These are phyloP conservation scores for Debaryomyces coudertii DNA, from an alignment of 1,139 yeast genomes.

Conservation along the genomic window DNA sequence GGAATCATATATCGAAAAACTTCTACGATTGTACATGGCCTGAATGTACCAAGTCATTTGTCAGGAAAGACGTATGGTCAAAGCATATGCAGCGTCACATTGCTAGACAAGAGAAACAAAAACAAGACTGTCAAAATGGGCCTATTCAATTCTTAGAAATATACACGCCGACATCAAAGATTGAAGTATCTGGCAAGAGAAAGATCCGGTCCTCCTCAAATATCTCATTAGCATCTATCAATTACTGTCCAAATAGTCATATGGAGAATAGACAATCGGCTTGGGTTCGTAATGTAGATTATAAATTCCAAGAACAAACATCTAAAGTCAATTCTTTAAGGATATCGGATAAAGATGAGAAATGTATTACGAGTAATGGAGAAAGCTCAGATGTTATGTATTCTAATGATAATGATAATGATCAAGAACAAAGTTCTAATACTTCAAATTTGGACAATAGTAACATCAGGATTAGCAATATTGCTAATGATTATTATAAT, in stretches of 20 bases:
- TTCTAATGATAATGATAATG: neutral
- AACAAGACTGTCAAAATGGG: neutral
- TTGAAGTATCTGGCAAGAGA: neutral
- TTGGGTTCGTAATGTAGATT: neutral
- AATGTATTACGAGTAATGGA: neutral
- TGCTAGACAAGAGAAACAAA: constrained; percentile 13
- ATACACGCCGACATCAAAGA: constrained; percentile 1
- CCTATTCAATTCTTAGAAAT: constrained; percentile 5
- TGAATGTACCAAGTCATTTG: constrained; percentile 38
- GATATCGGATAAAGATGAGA: neutral
- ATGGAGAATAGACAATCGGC: neutral
- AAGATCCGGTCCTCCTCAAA: neutral
- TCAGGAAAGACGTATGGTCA: constrained; percentile 37
- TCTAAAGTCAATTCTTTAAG: neutral
- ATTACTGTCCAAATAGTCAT: neutral
- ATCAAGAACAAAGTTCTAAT: neutral
- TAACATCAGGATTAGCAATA: neutral
- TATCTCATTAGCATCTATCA: neutral
- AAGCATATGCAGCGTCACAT: constrained; percentile 36
- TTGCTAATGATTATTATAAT: neutral
- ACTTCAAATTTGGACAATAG: neutral
- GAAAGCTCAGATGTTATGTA: neutral
- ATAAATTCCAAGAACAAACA: neutral
- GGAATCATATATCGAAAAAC: constrained; percentile 39
- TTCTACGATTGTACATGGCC: constrained; percentile 27